Evolutionary conservation across 805 yeast species (phyloP).

Genomic region (Nakazawaea siamensis): DNA sequence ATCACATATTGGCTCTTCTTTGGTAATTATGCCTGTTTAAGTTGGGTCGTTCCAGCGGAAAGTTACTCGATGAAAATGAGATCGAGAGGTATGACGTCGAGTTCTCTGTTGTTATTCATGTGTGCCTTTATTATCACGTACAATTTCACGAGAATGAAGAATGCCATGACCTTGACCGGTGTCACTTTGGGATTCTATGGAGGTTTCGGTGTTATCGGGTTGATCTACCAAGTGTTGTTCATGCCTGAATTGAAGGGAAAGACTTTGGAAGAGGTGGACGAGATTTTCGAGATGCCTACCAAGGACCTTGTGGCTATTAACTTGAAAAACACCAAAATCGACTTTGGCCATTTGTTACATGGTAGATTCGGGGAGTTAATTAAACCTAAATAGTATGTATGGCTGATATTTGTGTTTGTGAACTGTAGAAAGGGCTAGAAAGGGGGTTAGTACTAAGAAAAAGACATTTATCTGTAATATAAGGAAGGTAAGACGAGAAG

Average conservation of each 20-base stretch:
- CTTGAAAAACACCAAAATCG: constrained; percentile 15
- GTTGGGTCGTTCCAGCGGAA: constrained; percentile 66
- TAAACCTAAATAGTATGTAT: constrained; percentile 1
- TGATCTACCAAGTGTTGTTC: constrained; percentile 43
- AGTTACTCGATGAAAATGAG: constrained; percentile 51
- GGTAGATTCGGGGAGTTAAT: constrained; percentile 2
- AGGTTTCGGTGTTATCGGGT: constrained; percentile 53
- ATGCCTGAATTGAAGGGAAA: constrained; percentile 69
- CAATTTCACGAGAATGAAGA: constrained; percentile 50
- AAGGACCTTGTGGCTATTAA: constrained; percentile 25
- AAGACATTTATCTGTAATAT: no score
- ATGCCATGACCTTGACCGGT: constrained; percentile 53
- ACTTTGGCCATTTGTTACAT: constrained; percentile 1
- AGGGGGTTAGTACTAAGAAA: no score
- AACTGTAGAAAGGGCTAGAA: no score
- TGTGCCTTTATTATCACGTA: constrained; percentile 60
- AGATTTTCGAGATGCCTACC: constrained; percentile 45
- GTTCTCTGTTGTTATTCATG: constrained; percentile 48
- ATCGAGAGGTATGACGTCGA: constrained; percentile 57
- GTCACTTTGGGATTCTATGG: constrained; percentile 61
- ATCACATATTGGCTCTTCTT: constrained; percentile 58
- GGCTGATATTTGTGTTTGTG: no score
- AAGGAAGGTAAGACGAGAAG: no score
- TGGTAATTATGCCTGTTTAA: constrained; percentile 57
- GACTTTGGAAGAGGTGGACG: constrained; percentile 70